phyloP scores from a whole-genome alignment of 495 filamentous ascomycete species.

The Penicillium simplicissimum region DNA sequence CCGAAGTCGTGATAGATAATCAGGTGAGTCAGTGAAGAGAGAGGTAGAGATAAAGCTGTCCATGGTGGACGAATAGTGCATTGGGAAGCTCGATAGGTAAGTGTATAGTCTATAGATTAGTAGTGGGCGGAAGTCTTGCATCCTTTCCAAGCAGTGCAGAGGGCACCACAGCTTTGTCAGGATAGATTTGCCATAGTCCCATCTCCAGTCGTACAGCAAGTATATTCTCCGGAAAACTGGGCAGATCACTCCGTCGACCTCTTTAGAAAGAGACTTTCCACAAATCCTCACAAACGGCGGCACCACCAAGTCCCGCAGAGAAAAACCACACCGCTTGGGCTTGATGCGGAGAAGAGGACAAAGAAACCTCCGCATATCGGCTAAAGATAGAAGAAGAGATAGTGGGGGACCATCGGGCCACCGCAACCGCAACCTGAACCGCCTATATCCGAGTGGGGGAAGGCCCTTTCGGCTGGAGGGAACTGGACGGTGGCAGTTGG shows the following conservation, averaged over 20 bases:
- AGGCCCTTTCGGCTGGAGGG: not conserved
- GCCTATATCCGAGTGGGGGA: slow-evolving; percentile 9
- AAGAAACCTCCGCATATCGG: slow-evolving; percentile 22
- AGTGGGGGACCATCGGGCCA: slow-evolving; percentile 13
- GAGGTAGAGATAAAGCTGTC: not conserved
- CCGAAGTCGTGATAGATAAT: slow-evolving; percentile 7
- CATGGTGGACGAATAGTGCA: not conserved
- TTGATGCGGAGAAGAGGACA: slow-evolving; percentile 17
- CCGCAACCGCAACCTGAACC: slow-evolving; percentile 6
- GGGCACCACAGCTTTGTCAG: too few species aligned
- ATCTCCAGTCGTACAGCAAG: not conserved
- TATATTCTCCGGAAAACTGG: too few species aligned
- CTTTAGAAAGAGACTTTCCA: not conserved
- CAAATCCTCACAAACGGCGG: not conserved
- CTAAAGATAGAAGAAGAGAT: slow-evolving; percentile 2
- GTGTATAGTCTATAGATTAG: not conserved
- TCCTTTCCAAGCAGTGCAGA: too few species aligned
- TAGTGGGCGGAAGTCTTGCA: not conserved
- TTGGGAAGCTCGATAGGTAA: not conserved
- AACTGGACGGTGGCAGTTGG: not conserved
- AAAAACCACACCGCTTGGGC: slow-evolving; percentile 16
- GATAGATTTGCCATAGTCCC: not conserved
- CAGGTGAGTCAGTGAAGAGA: not conserved
- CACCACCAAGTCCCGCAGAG: not conserved
- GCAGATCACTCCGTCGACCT: not conserved